phyloP scores from a whole-genome alignment of 2,329 filamentous ascomycete genomes.

The Tolypocladium tundrense region DNA sequence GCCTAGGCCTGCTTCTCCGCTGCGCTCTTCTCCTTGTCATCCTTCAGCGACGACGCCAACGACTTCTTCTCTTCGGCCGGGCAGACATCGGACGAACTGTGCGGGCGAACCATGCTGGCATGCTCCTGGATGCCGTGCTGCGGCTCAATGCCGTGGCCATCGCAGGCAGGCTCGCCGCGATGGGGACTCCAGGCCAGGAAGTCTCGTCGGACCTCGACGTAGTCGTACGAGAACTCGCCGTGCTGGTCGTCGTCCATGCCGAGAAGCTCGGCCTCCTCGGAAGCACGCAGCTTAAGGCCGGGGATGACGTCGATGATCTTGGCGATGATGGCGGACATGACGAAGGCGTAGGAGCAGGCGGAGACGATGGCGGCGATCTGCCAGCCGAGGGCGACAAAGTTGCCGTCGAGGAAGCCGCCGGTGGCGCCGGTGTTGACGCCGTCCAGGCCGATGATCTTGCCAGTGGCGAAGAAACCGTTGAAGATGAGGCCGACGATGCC shows the following conservation, averaged over 20 bases:
- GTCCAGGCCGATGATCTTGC: constrained; percentile 63
- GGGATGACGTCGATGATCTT: constrained; percentile 66
- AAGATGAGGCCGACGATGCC: constrained; percentile 61
- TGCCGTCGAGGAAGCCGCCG: constrained; percentile 67
- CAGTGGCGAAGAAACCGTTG: constrained; percentile 62
- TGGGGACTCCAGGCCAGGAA: constrained; percentile 82
- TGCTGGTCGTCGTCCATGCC: constrained; percentile 88
- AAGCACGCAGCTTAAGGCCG: constrained; percentile 68
- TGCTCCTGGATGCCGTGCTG: constrained; percentile 67
- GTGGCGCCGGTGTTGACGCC: constrained; percentile 59
- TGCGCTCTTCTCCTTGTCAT: not conserved
- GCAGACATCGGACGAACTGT: constrained; percentile 8
- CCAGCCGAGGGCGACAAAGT: constrained; percentile 66
- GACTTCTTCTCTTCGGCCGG: constrained; percentile 5
- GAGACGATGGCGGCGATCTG: constrained; percentile 70
- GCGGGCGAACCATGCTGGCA: constrained; percentile 26
- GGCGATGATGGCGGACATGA: constrained; percentile 63
- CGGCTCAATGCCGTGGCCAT: constrained; percentile 48
- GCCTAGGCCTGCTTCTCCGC: constrained; percentile 3
- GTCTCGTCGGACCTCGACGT: constrained; percentile 79
- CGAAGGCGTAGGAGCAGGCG: constrained; percentile 57
- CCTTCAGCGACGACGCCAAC: constrained; percentile 5
- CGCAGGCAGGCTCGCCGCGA: constrained; percentile 50
- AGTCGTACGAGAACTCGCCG: constrained; percentile 84
- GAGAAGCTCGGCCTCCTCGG: constrained; percentile 72